Base-by-base conservation (phyloP, 164 flowering plant genomes). In the Sedum album region DNA sequence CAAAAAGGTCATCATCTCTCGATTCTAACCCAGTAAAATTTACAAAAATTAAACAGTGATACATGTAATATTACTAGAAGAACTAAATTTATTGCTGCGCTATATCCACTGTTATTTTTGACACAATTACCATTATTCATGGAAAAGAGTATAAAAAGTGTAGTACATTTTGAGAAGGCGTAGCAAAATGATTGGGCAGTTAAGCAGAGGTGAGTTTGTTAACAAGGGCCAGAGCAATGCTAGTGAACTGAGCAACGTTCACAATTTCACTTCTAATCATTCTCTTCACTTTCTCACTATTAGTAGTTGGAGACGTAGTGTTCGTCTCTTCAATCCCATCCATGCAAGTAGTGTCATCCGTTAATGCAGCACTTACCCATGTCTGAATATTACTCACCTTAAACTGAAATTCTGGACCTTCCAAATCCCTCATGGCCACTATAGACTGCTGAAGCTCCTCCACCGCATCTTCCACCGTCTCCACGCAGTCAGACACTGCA, bases 171-270 rank as follows among this genome's bases (percentile, higher is more conserved):
- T n/a, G n/a, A n/a, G n/a, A n/a, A n/a, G n/a, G 41, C 41, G 10
- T 38, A 38, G 46, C 46, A 7, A 11, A 41, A 7, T 7, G 26
- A 51, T 2, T n/a, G 57, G 26, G 21, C 57, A 31, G 21, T 68
- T 48, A 68, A 53, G 62, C 26, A n/a, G 62, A 31, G 2, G 46
- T 49, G 62, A 68, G 33, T 23, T 68, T 31, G 69, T 81, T 85
- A 20, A 85, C 70, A 26, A 88, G 77, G 21, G 83, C 80, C 70
- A 88, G 71, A 14, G 89, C 88, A 70, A 82, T 84, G 75, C 88
- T 85, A 2, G 82, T 82, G 4, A 81, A 65, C 69, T 77, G 76
- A 57, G 83, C 78, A 61, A 79, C 75, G 14, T n/a, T 70, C 39
- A 67, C 46, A 17, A 88, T 68, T 33, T 64, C 17, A 3, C 67